Conservation (phyloP, 345 rosid species). For the Pelargonium nanum region DNA sequence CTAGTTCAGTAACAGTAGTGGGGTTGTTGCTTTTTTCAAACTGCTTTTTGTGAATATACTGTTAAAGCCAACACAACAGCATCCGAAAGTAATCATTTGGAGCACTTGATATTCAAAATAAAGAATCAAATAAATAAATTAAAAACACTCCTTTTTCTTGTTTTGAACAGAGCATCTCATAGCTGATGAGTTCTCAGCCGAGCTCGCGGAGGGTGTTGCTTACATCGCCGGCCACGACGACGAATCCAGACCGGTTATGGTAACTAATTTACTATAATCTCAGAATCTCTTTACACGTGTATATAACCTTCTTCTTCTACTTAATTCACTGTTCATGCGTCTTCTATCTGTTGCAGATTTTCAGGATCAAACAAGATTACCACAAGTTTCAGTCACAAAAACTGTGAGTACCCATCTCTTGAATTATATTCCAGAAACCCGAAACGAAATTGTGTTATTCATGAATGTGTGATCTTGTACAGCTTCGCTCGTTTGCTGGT, state of each 20-base stretch:
- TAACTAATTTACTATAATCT: slow-evolving; percentile 11
- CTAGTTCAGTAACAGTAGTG: no score
- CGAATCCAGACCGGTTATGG: slow-evolving; percentile 74
- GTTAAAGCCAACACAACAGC: no score
- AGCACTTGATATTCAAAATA: no score
- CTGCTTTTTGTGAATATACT: no score
- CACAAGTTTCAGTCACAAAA: slow-evolving; percentile 74
- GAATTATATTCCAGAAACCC: no score
- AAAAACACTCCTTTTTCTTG: background rate
- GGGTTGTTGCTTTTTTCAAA: no score
- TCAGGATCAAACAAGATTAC: slow-evolving; percentile 80
- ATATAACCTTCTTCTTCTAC: background rate
- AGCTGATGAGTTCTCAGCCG: slow-evolving; percentile 89
- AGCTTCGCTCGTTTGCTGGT: slow-evolving; percentile 79
- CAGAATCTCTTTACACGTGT: background rate
- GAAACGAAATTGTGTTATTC: no score
- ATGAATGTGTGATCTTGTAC: no score
- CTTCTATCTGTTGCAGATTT: slow-evolving; percentile 37
- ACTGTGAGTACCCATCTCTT: slow-evolving; percentile 37
- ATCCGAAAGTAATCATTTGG: no score
- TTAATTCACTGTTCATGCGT: background rate
- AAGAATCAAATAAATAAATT: background rate
- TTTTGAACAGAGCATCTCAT: slow-evolving; percentile 46
- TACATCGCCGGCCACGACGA: slow-evolving; percentile 84
- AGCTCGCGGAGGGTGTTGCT: slow-evolving; percentile 72